These are phyloP conservation scores for Clohesyomyces aquaticus DNA, from an alignment of 495 filamentous ascomycete species.

Conservation along the genomic window DNA sequence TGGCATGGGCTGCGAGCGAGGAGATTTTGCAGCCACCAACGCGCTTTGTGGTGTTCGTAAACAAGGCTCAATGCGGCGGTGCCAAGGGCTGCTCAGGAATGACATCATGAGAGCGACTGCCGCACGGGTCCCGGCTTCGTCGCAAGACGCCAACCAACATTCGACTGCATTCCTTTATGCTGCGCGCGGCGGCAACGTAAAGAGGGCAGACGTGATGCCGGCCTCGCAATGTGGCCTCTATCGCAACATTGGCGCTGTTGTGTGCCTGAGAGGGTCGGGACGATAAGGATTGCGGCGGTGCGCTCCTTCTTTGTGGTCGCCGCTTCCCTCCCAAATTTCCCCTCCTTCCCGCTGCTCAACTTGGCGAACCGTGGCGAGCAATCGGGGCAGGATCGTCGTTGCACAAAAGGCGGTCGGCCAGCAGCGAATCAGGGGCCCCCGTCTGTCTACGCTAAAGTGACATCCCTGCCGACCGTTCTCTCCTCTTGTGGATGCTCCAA, in stretches of 20 bases:
- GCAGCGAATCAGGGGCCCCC: conserved; percentile 4
- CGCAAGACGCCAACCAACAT: too few relatives aligned
- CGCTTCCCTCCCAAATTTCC: background rate
- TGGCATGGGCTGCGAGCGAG: background rate
- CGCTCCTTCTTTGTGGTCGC: background rate
- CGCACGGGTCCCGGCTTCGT: background rate
- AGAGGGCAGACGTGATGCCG: background rate
- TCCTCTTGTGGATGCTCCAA: conserved; percentile 7
- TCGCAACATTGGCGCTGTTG: background rate
- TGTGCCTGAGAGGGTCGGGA: background rate
- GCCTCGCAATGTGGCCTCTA: background rate
- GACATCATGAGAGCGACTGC: conserved; percentile 8
- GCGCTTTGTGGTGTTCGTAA: background rate
- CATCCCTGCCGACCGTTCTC: conserved; percentile 1
- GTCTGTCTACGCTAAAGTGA: background rate
- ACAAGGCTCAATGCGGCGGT: background rate
- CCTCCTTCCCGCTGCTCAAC: conserved; percentile 1
- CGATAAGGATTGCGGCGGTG: conserved; percentile 18
- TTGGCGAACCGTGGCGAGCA: background rate
- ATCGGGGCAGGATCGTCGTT: conserved; percentile 14
- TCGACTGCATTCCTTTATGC: too few relatives aligned
- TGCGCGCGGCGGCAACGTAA: background rate
- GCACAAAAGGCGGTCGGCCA: conserved; percentile 21
- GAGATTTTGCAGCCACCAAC: conserved; percentile 7
- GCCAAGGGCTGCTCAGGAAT: conserved; percentile 3